Percentiles rank a stretch among this genome's conserved stretches.
These are phyloP conservation scores for Ramalina intermedia DNA, from an alignment of 495 filamentous ascomycete species.

Conservation along the genomic window DNA sequence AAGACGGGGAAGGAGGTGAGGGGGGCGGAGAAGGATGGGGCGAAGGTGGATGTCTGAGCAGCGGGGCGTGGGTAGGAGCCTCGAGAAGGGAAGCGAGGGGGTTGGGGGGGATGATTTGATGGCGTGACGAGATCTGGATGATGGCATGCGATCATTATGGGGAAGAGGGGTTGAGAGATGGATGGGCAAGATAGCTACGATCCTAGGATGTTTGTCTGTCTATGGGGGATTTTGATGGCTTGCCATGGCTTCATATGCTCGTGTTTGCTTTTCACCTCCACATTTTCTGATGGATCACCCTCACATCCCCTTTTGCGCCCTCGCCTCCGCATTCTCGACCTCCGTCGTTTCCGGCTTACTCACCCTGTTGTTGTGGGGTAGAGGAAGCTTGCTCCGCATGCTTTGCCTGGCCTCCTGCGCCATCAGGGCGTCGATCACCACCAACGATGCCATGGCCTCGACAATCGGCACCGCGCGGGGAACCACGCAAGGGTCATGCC, in stretches of 20 bases:
- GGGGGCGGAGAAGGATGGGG: slow-evolving; percentile 48
- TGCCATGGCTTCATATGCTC: no score
- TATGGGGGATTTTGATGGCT: no score
- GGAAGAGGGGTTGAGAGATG: neutral
- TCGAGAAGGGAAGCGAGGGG: neutral
- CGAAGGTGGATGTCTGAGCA: slow-evolving; percentile 22
- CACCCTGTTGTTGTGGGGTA: neutral
- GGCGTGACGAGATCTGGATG: neutral
- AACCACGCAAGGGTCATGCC: slow-evolving; percentile 62
- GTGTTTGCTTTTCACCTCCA: no score
- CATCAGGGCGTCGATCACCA: slow-evolving; percentile 83
- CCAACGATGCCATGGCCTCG: slow-evolving; percentile 86
- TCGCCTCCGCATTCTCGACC: neutral
- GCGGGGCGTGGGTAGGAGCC: neutral
- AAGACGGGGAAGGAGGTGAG: slow-evolving; percentile 93
- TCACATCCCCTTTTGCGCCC: no score
- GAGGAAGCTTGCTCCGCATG: slow-evolving; percentile 1
- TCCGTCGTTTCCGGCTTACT: neutral
- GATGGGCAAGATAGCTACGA: no score
- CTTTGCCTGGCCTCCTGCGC: slow-evolving; percentile 59
- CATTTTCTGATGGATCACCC: no score
- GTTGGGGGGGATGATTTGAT: neutral
- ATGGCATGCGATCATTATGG: neutral
- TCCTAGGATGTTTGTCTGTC: no score
- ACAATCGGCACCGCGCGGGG: slow-evolving; percentile 92